Percentiles rank a stretch among this genome's conserved stretches.
phyloP scores from a whole-genome alignment of 148 eudicot species.

The Fagopyrum esculentum region DNA sequence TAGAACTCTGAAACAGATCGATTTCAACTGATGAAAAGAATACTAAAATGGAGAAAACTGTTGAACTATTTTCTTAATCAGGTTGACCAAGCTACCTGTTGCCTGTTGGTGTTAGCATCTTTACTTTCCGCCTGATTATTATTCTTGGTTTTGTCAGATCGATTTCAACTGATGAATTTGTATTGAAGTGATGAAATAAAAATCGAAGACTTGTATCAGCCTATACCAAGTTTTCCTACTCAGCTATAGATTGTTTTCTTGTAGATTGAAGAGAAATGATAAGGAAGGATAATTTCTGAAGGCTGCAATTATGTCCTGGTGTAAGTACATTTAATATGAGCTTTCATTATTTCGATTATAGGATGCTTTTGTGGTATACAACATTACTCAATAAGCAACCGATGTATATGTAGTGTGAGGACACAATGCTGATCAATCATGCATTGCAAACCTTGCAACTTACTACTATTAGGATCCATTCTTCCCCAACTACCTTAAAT shows the following conservation, averaged over 20 bases:
- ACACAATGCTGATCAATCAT: background rate
- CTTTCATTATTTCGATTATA: background rate
- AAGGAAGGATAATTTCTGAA: background rate
- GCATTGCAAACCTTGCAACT: background rate
- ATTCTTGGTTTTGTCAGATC: no score
- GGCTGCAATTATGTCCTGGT: background rate
- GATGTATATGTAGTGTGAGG: background rate
- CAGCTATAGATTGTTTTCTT: background rate
- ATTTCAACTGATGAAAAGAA: no score
- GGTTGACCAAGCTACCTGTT: no score
- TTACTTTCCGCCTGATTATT: no score
- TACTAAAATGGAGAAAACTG: no score
- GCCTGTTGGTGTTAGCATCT: no score
- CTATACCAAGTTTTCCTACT: background rate
- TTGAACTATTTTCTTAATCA: no score
- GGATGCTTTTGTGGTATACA: background rate
- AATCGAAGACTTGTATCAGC: background rate
- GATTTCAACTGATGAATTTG: no score
- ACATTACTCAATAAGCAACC: background rate
- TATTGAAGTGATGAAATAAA: no score
- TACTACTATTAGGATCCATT: background rate
- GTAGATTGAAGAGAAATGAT: background rate
- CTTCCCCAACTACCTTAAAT: slow-evolving; percentile 2
- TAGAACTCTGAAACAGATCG: no score
- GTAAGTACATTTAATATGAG: background rate